These are phyloP conservation scores for Xylaria sp. DNA, from an alignment of 2,329 filamentous ascomycete species.

Conservation along the genomic window DNA sequence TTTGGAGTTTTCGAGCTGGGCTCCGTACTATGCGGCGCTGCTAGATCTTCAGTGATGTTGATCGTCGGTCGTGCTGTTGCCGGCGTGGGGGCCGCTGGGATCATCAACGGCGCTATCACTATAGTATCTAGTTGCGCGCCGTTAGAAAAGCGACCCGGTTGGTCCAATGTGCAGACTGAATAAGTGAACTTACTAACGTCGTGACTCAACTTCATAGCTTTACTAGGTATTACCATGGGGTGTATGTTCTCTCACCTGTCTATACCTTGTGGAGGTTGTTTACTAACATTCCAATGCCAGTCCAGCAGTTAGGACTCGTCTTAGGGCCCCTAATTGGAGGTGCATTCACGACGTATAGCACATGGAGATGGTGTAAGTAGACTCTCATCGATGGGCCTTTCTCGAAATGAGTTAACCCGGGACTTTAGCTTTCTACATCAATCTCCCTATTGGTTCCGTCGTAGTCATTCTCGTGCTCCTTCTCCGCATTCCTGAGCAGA, in stretches of 20 bases:
- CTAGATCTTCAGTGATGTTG: slow-evolving; percentile 17
- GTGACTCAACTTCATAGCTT: not conserved
- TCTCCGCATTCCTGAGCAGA: not conserved
- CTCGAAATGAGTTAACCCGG: not conserved
- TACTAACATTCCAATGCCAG: not conserved
- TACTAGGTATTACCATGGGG: slow-evolving; percentile 17
- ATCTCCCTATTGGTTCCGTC: not conserved
- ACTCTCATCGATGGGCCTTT: not conserved
- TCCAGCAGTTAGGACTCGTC: slow-evolving; percentile 31
- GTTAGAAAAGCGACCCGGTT: slow-evolving; percentile 26
- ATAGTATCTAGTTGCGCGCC: slow-evolving; percentile 28
- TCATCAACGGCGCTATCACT: slow-evolving; percentile 33
- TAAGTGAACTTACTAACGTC: not conserved
- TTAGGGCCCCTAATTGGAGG: slow-evolving; percentile 34
- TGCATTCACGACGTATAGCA: slow-evolving; percentile 29
- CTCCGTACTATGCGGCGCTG: slow-evolving; percentile 26
- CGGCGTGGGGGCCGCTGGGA: slow-evolving; percentile 22
- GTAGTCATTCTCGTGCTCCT: not conserved
- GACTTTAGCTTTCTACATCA: slow-evolving; percentile 27
- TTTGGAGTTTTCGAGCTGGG: slow-evolving; percentile 25
- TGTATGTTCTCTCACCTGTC: not conserved
- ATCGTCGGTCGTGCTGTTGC: slow-evolving; percentile 30
- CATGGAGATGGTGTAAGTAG: slow-evolving; percentile 39
- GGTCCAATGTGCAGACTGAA: not conserved
- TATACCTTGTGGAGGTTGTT: not conserved